Percentiles rank a stretch among this genome's conserved stretches.
Evolutionary conservation across 129 eudicot genomes (phyloP).

Genomic region (Lactuca saligna): DNA sequence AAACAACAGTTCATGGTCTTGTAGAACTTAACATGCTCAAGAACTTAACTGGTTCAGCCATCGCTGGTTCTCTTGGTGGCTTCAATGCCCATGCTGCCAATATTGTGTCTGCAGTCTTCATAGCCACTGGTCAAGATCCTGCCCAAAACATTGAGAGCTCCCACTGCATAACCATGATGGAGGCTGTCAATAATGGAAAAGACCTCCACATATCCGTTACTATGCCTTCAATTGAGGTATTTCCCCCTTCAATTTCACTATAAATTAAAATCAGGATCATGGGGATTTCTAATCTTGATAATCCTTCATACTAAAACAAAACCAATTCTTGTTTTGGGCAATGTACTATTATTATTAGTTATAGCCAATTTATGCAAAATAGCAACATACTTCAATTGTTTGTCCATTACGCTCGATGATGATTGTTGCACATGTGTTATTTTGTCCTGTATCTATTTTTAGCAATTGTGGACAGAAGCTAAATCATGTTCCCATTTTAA

Average conservation of each 20-base stretch:
- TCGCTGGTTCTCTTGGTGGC: constrained; percentile 85
- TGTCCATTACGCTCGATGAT: too few relatives aligned
- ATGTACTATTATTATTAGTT: too few relatives aligned
- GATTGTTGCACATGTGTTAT: too few relatives aligned
- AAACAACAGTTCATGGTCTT: constrained; percentile 61
- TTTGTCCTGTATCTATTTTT: too few relatives aligned
- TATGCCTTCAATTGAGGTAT: constrained; percentile 84
- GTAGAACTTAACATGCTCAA: constrained; percentile 85
- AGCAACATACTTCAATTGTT: too few relatives aligned
- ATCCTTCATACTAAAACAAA: too few relatives aligned
- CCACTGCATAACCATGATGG: constrained; percentile 83
- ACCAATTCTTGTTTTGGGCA: background rate
- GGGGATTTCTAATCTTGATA: too few relatives aligned
- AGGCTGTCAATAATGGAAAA: constrained; percentile 61
- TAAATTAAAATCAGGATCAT: too few relatives aligned
- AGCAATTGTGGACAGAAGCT: too few relatives aligned
- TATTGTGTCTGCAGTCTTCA: constrained; percentile 68
- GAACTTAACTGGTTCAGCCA: constrained; percentile 76
- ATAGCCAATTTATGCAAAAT: too few relatives aligned
- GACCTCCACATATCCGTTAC: constrained; percentile 73
- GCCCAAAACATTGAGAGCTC: constrained; percentile 81
- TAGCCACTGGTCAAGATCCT: constrained; percentile 84
- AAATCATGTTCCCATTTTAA: too few relatives aligned
- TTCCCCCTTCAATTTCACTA: too few relatives aligned
- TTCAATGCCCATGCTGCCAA: constrained; percentile 84